Percentiles rank a stretch among this genome's conserved stretches.
These are phyloP conservation scores for Talaromyces liani DNA, from an alignment of 495 filamentous ascomycete genomes.

Conservation along the genomic window DNA sequence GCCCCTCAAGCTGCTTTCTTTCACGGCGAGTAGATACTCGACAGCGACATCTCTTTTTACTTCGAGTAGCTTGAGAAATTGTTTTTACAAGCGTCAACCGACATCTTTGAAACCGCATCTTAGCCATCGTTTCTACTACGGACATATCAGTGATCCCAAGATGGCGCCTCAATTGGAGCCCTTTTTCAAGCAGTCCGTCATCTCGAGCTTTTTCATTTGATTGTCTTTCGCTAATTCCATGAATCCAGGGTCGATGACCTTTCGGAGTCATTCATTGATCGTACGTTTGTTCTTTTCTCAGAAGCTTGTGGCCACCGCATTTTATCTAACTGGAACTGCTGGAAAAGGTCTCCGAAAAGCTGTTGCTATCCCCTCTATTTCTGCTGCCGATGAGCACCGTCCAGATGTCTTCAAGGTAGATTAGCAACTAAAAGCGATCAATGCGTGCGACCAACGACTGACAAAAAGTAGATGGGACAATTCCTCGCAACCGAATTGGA, in stretches of 20 bases:
- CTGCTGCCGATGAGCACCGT: constrained; percentile 79
- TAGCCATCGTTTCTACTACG: constrained; percentile 33
- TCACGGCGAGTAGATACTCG: not conserved
- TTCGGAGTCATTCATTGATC: constrained; percentile 79
- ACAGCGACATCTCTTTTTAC: not conserved
- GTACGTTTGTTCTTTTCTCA: constrained; percentile 32
- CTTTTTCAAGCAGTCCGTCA: constrained; percentile 69
- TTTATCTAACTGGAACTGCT: constrained; percentile 7
- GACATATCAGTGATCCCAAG: constrained; percentile 42
- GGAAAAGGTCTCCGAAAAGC: constrained; percentile 65
- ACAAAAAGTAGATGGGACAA: constrained; percentile 68
- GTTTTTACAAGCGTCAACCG: constrained; percentile 5
- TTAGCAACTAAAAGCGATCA: not conserved
- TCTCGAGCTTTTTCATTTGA: constrained; percentile 1
- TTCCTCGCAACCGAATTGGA: constrained; percentile 79
- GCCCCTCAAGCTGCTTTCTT: constrained; percentile 6
- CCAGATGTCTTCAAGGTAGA: constrained; percentile 73
- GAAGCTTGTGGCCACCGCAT: not conserved
- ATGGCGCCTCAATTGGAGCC: constrained; percentile 81
- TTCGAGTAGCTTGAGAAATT: constrained; percentile 1
- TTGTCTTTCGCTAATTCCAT: not conserved
- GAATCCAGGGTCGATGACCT: constrained; percentile 63
- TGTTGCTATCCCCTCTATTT: constrained; percentile 93
- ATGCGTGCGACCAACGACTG: constrained; percentile 52
- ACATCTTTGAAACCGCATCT: not conserved